Conservation (phyloP, 1,139 yeast genomes). For the Nakaseomyces nivariensis region DNA sequence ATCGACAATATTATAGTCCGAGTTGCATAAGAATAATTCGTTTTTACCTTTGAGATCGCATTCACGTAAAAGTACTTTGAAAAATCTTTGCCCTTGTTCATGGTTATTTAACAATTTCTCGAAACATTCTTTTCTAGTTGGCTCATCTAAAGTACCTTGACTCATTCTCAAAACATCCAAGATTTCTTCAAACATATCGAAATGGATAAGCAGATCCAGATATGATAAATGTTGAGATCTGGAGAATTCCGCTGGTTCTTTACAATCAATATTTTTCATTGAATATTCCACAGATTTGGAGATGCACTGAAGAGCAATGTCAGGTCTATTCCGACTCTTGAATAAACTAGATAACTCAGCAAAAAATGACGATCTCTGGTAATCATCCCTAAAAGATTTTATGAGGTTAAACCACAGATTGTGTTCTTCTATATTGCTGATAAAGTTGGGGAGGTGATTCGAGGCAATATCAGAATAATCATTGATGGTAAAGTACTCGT, state of each 20-base stretch:
- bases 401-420: slow-evolving; percentile 21
- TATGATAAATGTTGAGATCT: slow-evolving; percentile 21
- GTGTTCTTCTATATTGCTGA: slow-evolving; percentile 6
- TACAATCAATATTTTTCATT: slow-evolving; percentile 12
- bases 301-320: slow-evolving; percentile 21
- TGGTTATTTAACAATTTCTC: slow-evolving; percentile 19
- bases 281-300: slow-evolving; percentile 24
- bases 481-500: slow-evolving; percentile 17
- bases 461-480: slow-evolving; percentile 14
- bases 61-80: slow-evolving; percentile 17
- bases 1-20: slow-evolving; percentile 40
- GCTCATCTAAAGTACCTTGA: slow-evolving; percentile 15
- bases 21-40: slow-evolving; percentile 13
- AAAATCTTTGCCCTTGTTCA: slow-evolving; percentile 15
- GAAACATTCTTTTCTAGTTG: slow-evolving; percentile 18
- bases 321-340: slow-evolving; percentile 11
- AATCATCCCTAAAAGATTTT: slow-evolving; percentile 11
- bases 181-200: slow-evolving; percentile 22
- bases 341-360: slow-evolving; percentile 19
- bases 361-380: slow-evolving; percentile 12
- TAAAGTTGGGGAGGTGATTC: slow-evolving; percentile 15
- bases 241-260: slow-evolving; percentile 17
- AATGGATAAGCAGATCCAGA: slow-evolving; percentile 20
- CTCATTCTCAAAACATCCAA: slow-evolving; percentile 26
- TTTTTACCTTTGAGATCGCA: slow-evolving; percentile 10